Conservation (phyloP, 352 stramenopile species). For the Phytophthora ohioensis region DNA sequence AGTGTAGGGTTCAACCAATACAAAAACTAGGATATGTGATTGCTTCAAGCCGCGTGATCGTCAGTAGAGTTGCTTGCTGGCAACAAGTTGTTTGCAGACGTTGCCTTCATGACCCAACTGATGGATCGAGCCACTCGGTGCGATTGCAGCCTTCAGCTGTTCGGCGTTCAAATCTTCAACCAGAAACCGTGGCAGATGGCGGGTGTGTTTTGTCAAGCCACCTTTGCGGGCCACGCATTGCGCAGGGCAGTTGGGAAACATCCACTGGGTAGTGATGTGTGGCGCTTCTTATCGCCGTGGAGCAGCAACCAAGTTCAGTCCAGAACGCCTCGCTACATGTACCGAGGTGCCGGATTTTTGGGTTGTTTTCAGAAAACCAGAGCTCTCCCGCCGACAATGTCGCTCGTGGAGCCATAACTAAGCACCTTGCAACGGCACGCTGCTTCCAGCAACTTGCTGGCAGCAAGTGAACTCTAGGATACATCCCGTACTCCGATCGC, state of each 20-base stretch:
- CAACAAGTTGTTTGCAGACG: no score
- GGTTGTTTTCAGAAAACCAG: conserved; percentile 30
- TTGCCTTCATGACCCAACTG: neutral
- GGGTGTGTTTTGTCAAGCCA: conserved; percentile 7
- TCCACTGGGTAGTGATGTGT: neutral
- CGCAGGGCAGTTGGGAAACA: neutral
- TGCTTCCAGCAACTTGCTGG: no score
- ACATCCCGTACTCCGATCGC: conserved; percentile 9
- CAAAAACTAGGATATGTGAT: conserved; percentile 16
- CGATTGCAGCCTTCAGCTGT: neutral
- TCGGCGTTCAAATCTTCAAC: neutral
- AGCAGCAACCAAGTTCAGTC: neutral
- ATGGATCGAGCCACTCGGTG: neutral
- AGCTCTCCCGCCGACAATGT: neutral
- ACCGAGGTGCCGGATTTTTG: conserved; percentile 26
- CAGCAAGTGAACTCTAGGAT: conserved; percentile 6
- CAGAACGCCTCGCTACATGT: conserved; percentile 2
- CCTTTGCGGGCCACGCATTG: conserved; percentile 4
- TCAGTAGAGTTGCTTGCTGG: neutral
- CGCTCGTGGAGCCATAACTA: conserved; percentile 1
- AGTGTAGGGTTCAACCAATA: conserved; percentile 16
- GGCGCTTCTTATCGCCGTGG: conserved; percentile 6
- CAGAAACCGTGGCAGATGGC: conserved; percentile 25
- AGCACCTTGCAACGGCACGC: no score
- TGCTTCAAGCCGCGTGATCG: neutral